phyloP scores from a whole-genome alignment of 2,329 filamentous ascomycete species.

The Thyridium curvatum region DNA sequence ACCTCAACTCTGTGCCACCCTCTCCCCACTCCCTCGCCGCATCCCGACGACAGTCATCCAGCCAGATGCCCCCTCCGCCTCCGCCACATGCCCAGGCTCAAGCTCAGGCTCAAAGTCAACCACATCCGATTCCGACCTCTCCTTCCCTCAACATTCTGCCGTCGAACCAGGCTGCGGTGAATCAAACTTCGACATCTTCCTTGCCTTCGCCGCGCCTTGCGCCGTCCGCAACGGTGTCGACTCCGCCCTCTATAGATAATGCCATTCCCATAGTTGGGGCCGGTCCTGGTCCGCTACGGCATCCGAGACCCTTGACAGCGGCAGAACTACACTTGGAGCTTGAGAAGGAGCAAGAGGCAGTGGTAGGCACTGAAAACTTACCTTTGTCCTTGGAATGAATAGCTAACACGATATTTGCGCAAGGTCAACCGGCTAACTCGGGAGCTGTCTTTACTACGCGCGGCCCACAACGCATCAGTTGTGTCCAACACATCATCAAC shows the following conservation, averaged over 20 bases:
- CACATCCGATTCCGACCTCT: conserved; percentile 19
- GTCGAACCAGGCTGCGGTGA: conserved; percentile 46
- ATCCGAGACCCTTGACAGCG: conserved; percentile 80
- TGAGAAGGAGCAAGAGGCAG: conserved; percentile 92
- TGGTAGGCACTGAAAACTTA: conserved; percentile 54
- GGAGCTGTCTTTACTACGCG: conserved; percentile 78
- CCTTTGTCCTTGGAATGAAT: too few relatives aligned
- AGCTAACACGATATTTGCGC: conserved; percentile 1
- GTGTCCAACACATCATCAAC: conserved; percentile 60
- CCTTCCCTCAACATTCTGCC: conserved; percentile 51
- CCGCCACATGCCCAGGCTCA: too few relatives aligned
- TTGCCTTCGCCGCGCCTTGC: conserved; percentile 25
- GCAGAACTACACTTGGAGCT: conserved; percentile 84
- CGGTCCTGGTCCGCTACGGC: conserved; percentile 69
- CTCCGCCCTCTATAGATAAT: conserved; percentile 23
- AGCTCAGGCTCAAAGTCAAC: too few relatives aligned
- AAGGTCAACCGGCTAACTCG: conserved; percentile 85
- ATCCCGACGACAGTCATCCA: conserved; percentile 33
- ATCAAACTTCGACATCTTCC: conserved; percentile 25
- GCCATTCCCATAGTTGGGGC: conserved; percentile 35
- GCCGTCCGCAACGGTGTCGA: conserved; percentile 7
- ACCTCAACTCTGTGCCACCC: conserved; percentile 49
- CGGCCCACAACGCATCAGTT: conserved; percentile 60
- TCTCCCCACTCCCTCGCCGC: conserved; percentile 38
- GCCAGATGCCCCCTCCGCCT: conserved; percentile 34